Percentiles rank a stretch among this genome's conserved stretches.
phyloP scores from a whole-genome alignment of 2,329 filamentous ascomycete genomes.

The Fusarium tanahbumbuense region DNA sequence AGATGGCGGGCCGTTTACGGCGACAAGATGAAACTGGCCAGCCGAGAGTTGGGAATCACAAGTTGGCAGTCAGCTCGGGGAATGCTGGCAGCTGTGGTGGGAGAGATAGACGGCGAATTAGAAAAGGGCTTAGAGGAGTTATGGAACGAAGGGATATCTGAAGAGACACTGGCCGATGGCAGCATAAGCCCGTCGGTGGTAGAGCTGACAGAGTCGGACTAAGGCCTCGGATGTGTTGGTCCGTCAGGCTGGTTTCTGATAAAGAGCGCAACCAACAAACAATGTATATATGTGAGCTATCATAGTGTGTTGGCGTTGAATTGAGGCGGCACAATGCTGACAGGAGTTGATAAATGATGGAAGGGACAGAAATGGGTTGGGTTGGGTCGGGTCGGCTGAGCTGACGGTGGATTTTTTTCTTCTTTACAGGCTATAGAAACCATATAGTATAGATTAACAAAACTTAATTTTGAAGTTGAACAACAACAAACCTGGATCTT shows the following conservation, averaged over 20 bases:
- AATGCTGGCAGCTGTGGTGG: conserved; percentile 54
- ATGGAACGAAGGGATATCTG: conserved; percentile 55
- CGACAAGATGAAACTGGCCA: conserved; percentile 56
- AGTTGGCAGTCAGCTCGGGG: conserved; percentile 55
- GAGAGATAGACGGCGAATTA: conserved; percentile 55
- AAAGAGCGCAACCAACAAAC: conserved; percentile 9
- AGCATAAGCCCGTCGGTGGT: conserved; percentile 41
- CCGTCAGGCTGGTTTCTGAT: conserved; percentile 20
- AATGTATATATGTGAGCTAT: conserved; percentile 29
- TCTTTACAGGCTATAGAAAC: conserved; percentile 6
- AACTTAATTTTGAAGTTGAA: neutral
- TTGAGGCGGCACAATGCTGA: conserved; percentile 2
- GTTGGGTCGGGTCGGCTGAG: neutral
- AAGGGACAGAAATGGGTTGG: neutral
- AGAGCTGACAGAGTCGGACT: conserved; percentile 44
- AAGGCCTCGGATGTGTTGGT: conserved; percentile 19
- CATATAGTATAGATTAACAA: neutral
- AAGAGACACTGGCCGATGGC: conserved; percentile 30
- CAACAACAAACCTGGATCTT: neutral
- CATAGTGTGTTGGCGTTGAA: conserved; percentile 12
- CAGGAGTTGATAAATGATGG: conserved; percentile 1
- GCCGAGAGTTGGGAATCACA: conserved; percentile 52
- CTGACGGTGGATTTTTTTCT: neutral
- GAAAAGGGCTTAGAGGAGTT: conserved; percentile 55
- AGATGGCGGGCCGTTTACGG: conserved; percentile 54